Base-by-base conservation (phyloP, 768 basidiomycete species). In the Asterophora lycoperdoides region DNA sequence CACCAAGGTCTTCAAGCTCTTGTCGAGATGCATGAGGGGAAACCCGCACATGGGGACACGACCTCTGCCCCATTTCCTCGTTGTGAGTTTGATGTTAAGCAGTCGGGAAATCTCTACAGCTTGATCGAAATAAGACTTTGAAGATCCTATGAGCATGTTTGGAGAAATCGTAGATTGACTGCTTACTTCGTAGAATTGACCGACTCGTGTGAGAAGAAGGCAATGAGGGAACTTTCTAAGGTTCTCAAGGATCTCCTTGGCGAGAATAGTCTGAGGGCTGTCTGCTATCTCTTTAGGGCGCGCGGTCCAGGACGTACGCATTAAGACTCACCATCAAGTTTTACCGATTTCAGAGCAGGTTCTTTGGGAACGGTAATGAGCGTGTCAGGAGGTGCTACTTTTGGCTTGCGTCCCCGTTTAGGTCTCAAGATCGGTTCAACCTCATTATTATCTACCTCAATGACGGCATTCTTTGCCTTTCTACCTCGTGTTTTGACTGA, bases 121-220 rank as follows among this genome's bases (percentile, higher is more conserved):
- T 75, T 94, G 94, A 34, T 89, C 86, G 57, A 95, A 97, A 64
- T 96, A 96, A 0, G 94, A 94, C 93, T 97, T 46, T n/a, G 23
- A 19, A 14, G 37, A 18, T 19, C 18, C 44, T 51, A 43, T 59
- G 55, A 29, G 43, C 29, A 33, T 50, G 6, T 46, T 42, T 17
- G 37, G 44, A 43, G 47, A 40, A 38, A 39, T 11, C 42, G 28
- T 23, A 17, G 5, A 4, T 37, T 46, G 38, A 32, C 13, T 18
- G 9, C 70, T 34, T 63, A 91, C 94, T 79, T 97, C 94, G 61
- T 95, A 97, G 65, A 97, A 97, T 58, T 92, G 86, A 11, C 94
- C 94, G 9, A 97, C 93, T 45, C 91, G 81, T 7, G 93, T 97
- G 14, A 98, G 76, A 19, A 97, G 73, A 23, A 96, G 75, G 61